Base-by-base conservation (phyloP, 2,329 filamentous ascomycete species). In the Lachnellula willkommii region DNA sequence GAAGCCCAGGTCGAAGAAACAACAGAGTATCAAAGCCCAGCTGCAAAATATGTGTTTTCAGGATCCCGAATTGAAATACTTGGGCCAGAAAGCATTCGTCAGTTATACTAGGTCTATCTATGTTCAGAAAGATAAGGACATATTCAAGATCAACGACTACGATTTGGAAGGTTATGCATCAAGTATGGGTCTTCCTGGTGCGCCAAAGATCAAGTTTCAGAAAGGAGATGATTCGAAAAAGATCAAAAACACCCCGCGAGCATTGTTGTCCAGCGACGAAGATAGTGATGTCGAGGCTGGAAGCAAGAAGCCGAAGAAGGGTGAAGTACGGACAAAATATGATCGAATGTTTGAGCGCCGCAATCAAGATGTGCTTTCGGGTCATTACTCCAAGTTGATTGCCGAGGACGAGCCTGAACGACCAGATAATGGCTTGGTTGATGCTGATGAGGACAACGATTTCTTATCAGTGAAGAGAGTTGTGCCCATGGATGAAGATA, bases 331-430 rank as follows among this genome's bases (percentile, higher is more conserved):
- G 59, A 99, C 95, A 35, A 97, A 96, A 72, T 95, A 95, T 70
- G 91, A 99, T 72, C 87, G 90, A 65, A 97, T 99, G 94, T 96
- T 97, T 72, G 93, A 96, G 76, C 82, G 94, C 58, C 89, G 88
- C 65, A 99, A 99, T 73, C 93, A 97, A 73, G 92, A 96, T 69
- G 89, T 99, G 35, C 74, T 99, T 61, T 92, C 93, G n/a, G 85
- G 87, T 54, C 94, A 99, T 73, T 97, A 96, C 76, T 83, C 84
- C 57, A 96, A 93, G 68, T 80, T 99, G 60, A 85, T 97, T 58
- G 79, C 79, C 50, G 79, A 85, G 40, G 84, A 81, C 50, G 74
- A 77, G 42, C 74, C 72, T 24, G 68, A 73, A 2, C 71, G 73
- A 5, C 71, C 78, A 56, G 60, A 72, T 63, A 69, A 73, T 7